A percentile compares a stretch with the other conserved stretches of the same genome.
Evolutionary conservation across 2,329 filamentous ascomycete genomes (phyloP).

Genomic region (Corniculantispora saksenae): DNA sequence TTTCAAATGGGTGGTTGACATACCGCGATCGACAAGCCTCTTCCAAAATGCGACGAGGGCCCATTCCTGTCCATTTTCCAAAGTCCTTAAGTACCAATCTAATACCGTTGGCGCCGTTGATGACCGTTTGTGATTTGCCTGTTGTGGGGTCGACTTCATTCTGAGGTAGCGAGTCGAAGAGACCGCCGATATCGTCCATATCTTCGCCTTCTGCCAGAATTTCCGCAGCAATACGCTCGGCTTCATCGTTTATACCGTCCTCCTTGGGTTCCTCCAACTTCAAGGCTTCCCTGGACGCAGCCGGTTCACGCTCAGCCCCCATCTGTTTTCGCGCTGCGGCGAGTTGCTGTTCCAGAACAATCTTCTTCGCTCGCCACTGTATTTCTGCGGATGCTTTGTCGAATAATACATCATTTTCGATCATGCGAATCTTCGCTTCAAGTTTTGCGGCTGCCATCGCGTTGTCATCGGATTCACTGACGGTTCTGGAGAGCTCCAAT

Average conservation of each 20-base stretch:
- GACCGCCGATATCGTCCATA: slow-evolving; percentile 50
- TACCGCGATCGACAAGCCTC: slow-evolving; percentile 84
- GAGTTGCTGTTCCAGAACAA: slow-evolving; percentile 63
- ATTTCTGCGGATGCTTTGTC: slow-evolving; percentile 66
- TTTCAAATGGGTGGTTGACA: slow-evolving; percentile 20
- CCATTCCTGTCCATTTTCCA: slow-evolving; percentile 77
- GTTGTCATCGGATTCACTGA: slow-evolving; percentile 32
- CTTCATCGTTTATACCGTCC: slow-evolving; percentile 56
- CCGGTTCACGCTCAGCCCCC: slow-evolving; percentile 24
- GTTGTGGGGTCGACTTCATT: slow-evolving; percentile 59
- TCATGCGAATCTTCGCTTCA: slow-evolving; percentile 70
- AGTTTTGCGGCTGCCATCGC: slow-evolving; percentile 62
- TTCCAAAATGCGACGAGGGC: slow-evolving; percentile 74
- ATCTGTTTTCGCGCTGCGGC: slow-evolving; percentile 47
- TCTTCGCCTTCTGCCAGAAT: slow-evolving; percentile 57
- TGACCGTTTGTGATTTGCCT: slow-evolving; percentile 58
- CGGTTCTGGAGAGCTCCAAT: slow-evolving; percentile 48
- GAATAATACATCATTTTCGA: slow-evolving; percentile 78
- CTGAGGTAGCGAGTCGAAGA: slow-evolving; percentile 63
- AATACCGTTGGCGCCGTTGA: slow-evolving; percentile 52
- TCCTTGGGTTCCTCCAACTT: slow-evolving; percentile 33
- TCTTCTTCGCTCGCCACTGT: slow-evolving; percentile 62
- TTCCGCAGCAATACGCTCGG: slow-evolving; percentile 59
- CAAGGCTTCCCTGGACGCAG: slow-evolving; percentile 19
- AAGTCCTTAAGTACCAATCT: slow-evolving; percentile 75